Percentiles rank a stretch among this genome's conserved stretches.
Conservation (phyloP, 768 basidiomycete species). For the Porphyrellus cyaneotinctus region DNA sequence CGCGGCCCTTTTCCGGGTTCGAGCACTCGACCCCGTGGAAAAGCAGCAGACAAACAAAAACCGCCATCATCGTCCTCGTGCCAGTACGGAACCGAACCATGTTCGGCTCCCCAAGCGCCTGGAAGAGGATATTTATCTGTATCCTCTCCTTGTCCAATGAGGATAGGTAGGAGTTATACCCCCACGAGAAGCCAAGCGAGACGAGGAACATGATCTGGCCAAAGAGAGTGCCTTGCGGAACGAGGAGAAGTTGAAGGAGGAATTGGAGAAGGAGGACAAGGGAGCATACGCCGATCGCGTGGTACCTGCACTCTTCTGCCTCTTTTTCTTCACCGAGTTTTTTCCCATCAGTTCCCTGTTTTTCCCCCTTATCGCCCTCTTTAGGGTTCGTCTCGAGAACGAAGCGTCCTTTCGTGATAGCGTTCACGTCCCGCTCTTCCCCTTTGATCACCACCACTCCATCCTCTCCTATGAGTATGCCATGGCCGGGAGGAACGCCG, state of each 20-base stretch:
- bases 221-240: slow-evolving; percentile 32
- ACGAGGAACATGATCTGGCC: slow-evolving; percentile 34
- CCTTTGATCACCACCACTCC: slow-evolving; percentile 29
- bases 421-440: slow-evolving; percentile 23
- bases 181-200: slow-evolving; percentile 31
- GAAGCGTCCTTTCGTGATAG: slow-evolving; percentile 10
- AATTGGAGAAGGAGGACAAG: slow-evolving; percentile 30
- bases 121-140: slow-evolving; percentile 15
- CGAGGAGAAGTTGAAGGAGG: slow-evolving; percentile 32
- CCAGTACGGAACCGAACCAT: slow-evolving; percentile 12
- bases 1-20: not conserved
- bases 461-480: slow-evolving; percentile 18
- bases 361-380: not conserved
- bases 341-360: not conserved
- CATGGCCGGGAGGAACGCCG: slow-evolving; percentile 26
- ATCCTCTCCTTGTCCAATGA: slow-evolving; percentile 28
- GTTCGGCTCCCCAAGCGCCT: slow-evolving; percentile 3
- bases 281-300: slow-evolving; percentile 24
- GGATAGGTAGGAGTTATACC: slow-evolving; percentile 23
- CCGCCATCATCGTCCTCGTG: slow-evolving; percentile 19
- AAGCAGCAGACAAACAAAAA: slow-evolving; percentile 22
- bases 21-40: slow-evolving; percentile 9
- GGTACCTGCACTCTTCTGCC: not conserved
- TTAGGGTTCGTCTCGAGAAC: slow-evolving; percentile 9
- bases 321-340: not conserved